Conservation (phyloP, 305 asterid species). For the Plantago coronopus region DNA sequence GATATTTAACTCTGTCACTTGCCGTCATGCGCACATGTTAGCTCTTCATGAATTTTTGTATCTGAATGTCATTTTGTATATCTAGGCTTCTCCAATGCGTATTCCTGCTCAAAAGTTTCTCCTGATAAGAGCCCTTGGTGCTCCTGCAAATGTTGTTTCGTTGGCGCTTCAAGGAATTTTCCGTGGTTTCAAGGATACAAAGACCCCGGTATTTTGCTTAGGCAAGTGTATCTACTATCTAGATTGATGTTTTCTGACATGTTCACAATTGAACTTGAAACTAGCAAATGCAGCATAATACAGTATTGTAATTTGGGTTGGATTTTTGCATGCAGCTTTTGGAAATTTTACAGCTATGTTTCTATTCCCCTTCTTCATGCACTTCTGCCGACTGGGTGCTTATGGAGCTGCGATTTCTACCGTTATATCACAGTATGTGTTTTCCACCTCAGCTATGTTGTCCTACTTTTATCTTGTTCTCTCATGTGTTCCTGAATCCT, state of each 20-base stretch:
- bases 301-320: background rate
- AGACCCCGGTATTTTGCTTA: conserved; percentile 84
- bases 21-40: conserved; percentile 4
- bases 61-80: conserved; percentile 19
- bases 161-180: conserved; percentile 97
- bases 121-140: conserved; percentile 81
- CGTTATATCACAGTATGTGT: conserved; percentile 80
- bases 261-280: background rate
- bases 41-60: conserved; percentile 14
- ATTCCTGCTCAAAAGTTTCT: conserved; percentile 78
- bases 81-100: conserved; percentile 77
- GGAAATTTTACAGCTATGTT: conserved; percentile 72
- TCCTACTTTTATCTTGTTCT: conserved; percentile 17
- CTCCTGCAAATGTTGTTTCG: conserved; percentile 94
- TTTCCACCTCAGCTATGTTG: conserved; percentile 13
- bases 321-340: conserved; percentile 54
- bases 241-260: conserved; percentile 11
- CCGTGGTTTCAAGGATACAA: conserved; percentile 96
- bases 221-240: conserved; percentile 40
- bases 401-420: conserved; percentile 96
- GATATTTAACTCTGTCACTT: conserved; percentile 4
- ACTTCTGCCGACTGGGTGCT: conserved; percentile 65
- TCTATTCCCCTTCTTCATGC: conserved; percentile 73
- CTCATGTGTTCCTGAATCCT: conserved; percentile 17
- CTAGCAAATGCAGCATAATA: background rate